Base-by-base conservation (phyloP, 2,329 filamentous ascomycete genomes). In the Alternaria sp. region DNA sequence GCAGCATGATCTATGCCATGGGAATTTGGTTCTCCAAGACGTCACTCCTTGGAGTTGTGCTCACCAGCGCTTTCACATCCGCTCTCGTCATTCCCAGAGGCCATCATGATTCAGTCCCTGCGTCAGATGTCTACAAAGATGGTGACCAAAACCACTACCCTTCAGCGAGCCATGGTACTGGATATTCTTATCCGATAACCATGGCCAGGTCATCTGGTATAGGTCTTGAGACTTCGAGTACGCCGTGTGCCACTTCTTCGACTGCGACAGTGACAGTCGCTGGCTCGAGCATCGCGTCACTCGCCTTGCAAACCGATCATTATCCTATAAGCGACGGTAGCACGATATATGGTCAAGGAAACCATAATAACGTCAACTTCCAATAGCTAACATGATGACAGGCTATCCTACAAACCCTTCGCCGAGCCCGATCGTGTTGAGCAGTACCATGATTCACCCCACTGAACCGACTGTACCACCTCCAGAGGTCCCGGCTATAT, bases 71-170 rank as follows among this genome's bases (percentile, higher is more conserved):
- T 20, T 11, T 52, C 22, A 40, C 36, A 40, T 40, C 20, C 22
- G 36, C 49, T 52, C 32, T 40, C 34, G 34, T 52, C 34, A 30
- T 49, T 22, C 30, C 46, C 18, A 49, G 46, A 49, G 20, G 18
- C 30, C 18, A 20, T 22, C 18, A 7, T 41, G 18, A 11, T n/a
- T 8, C 12, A 3, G 5, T 41, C 11, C 5, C 18, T 22, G 10
- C 9, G n/a, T 41, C 10, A 3, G 4, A 41, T 41, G 30, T 7
- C 18, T 49, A 16, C 20, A 14, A 22, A 14, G 20, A 8, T n/a
- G 0, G 32, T 34, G 18, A 12, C 30, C 28, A 49, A 34, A 8
- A 16, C 14, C 5, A 49, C 22, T 41, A 22, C 11, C 18, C 18
- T 41, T 22, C 38, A 14, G 10, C 1, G 1, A 22, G 20, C 38